Base-by-base conservation (phyloP, 2,329 filamentous ascomycete species). In the Conoideocrella luteorostrata region DNA sequence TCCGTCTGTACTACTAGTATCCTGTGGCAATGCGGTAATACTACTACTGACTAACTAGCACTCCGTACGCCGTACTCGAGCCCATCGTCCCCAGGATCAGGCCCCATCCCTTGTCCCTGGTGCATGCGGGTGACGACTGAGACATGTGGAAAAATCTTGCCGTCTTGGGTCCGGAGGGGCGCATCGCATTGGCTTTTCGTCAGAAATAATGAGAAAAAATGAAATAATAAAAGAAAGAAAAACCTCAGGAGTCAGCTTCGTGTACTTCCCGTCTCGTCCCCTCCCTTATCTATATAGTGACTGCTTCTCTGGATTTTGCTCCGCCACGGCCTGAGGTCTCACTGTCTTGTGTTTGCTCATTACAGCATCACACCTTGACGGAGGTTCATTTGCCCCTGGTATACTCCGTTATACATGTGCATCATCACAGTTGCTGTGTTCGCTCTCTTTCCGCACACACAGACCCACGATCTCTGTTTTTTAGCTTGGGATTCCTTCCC, bases 81-180 rank as follows among this genome's bases (percentile, higher is more conserved):
- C 21, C 32, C 20, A 24, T 21, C 23, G 15, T 6, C 26, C 13
- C 23, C 17, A 30, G 12, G 13, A 21, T 33, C 17, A 30, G 12
- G 13, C 32, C n/a, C 24, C 17, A 33, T 37, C 41, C 34, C 41
- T 43, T 43, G 41, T 43, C 41, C 20, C n/a, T 36, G 18, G 20
- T 30, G 35, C 17, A 36, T 43, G 41, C 41, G 41, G 41, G 34
- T 43, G 41, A 43, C 34, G 34, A 29, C 34, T 37, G 26, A 37
- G 41, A 43, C 41, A 38, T 43, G 34, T 39, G 41, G 41, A 30
- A 39, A 26, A 39, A 39, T 10, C 18, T 11, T 13, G 13, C 30
- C 30, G 32, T 15, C 12, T 13, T 23, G 26, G 21, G n/a, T 13
- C 28, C 10, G 23, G 23, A 26, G 23, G 12, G 21, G 23, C 21